Conservation (phyloP, 2,329 filamentous ascomycete species). For the Aureobasidium lini region DNA sequence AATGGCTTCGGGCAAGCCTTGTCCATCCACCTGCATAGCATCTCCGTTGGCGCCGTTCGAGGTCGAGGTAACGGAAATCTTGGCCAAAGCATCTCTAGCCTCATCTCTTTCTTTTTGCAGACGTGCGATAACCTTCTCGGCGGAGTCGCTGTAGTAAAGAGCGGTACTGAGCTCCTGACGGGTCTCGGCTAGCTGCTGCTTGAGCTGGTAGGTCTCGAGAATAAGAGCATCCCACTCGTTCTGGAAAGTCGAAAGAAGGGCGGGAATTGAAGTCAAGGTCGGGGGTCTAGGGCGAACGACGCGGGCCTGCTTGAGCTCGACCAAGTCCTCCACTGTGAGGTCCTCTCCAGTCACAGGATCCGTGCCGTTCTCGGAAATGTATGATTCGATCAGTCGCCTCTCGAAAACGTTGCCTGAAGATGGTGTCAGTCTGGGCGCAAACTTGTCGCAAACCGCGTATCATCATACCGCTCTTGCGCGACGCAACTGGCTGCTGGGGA, state of each 20-base stretch:
- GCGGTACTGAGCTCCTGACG: slow-evolving; percentile 89
- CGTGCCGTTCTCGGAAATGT: slow-evolving; percentile 86
- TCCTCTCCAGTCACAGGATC: slow-evolving; percentile 87
- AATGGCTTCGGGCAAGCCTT: slow-evolving; percentile 65
- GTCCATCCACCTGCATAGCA: slow-evolving; percentile 85
- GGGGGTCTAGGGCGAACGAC: slow-evolving; percentile 84
- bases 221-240: slow-evolving; percentile 97
- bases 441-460: slow-evolving; percentile 12
- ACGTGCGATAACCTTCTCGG: slow-evolving; percentile 87
- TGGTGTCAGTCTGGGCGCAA: slow-evolving; percentile 16
- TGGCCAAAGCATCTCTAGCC: slow-evolving; percentile 79
- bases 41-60: slow-evolving; percentile 55
- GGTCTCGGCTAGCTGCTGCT: slow-evolving; percentile 82
- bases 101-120: slow-evolving; percentile 89
- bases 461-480: slow-evolving; percentile 77
- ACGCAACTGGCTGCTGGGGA: slow-evolving; percentile 89
- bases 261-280: slow-evolving; percentile 90
- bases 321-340: slow-evolving; percentile 72
- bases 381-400: slow-evolving; percentile 88
- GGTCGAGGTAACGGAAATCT: slow-evolving; percentile 61
- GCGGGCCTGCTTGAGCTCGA: slow-evolving; percentile 76
- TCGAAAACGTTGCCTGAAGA: slow-evolving; percentile 77
- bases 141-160: slow-evolving; percentile 94
- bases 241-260: slow-evolving; percentile 88
- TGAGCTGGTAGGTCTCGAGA: slow-evolving; percentile 82